Evolutionary conservation across 768 basidiomycete genomes (phyloP), one percentile per base, ranked within the genome.

Genomic region (Naganishia onofrii): DNA sequence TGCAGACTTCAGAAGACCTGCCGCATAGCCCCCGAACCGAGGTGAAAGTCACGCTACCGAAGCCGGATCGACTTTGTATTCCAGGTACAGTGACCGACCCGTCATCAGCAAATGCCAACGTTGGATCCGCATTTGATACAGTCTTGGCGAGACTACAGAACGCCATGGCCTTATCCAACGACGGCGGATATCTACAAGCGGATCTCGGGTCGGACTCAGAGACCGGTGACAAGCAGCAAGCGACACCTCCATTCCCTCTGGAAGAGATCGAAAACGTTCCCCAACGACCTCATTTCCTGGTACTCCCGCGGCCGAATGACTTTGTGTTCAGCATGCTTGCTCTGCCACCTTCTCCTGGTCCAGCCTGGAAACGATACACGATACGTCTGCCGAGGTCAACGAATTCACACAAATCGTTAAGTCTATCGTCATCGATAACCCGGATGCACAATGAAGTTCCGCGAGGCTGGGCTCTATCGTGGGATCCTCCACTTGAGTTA

Each of bases 311-410:
- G 6, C 72, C 76, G 70, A 17, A 48, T 56, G 26, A 75, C 66
- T 77, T 80, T 70, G 72, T 77, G 2, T 73, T 76, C 1, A 78
- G 78, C n/a, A 72, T 76, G 29, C 67, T 70, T 10, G 70, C 76
- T 3, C 74, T 76, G 5, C 79, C 81, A 1, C 56, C 53, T 23
- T 79, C 79, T 9, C 81, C 81, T 9, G 76, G 79, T 1, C 80
- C 81, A 0, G 82, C 78, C 0, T 83, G 82, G 82, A 76, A 80
- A 29, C 75, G 73, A 8, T 81, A 76, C 73, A 38, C 73, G 1
- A 74, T 82, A 53, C 74, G 72, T 13, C 63, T 82, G 19, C 79
- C 82, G 3, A 73, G 72, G 53, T 44, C 72, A 2, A 4, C 71
- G 0, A 66, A 70, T 36, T 0, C 70, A 55, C 29, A 71, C 51